These are phyloP conservation scores for Thalassiosira profunda DNA, from an alignment of 108 stramenopile genomes.

Conservation along the genomic window DNA sequence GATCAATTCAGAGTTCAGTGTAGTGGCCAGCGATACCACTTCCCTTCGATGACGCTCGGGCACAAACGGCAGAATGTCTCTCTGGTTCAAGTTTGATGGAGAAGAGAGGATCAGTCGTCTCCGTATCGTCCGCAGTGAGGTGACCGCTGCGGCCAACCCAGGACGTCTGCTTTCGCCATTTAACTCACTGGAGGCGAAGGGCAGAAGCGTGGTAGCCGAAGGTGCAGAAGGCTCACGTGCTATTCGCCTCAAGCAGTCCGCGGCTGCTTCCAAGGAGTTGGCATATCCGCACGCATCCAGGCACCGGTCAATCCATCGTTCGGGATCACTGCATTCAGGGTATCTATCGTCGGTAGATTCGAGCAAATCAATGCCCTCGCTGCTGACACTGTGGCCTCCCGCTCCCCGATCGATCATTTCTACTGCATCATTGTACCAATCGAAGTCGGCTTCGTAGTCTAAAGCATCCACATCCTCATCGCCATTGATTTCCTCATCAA, in stretches of 20 bases:
- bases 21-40: too few species aligned
- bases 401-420: not conserved
- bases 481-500: constrained; percentile 47
- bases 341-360: not conserved
- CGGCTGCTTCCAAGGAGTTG: constrained; percentile 38
- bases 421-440: constrained; percentile 15
- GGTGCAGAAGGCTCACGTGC: constrained; percentile 9
- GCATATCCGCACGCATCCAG: constrained; percentile 43
- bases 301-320: constrained; percentile 44
- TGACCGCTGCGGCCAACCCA: constrained; percentile 29
- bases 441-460: constrained; percentile 11
- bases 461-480: not conserved
- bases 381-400: not conserved
- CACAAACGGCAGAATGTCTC: too few species aligned
- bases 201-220: constrained; percentile 2
- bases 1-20: too few species aligned
- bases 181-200: not conserved
- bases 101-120: constrained; percentile 22
- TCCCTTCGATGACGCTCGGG: too few species aligned
- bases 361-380: not conserved
- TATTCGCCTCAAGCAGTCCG: constrained; percentile 39
- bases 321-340: constrained; percentile 9
- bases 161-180: not conserved
- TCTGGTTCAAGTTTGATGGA: not conserved
- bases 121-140: constrained; percentile 46